Base-by-base conservation (phyloP, 805 yeast species). In the Nakazawaea laoshanensis region DNA sequence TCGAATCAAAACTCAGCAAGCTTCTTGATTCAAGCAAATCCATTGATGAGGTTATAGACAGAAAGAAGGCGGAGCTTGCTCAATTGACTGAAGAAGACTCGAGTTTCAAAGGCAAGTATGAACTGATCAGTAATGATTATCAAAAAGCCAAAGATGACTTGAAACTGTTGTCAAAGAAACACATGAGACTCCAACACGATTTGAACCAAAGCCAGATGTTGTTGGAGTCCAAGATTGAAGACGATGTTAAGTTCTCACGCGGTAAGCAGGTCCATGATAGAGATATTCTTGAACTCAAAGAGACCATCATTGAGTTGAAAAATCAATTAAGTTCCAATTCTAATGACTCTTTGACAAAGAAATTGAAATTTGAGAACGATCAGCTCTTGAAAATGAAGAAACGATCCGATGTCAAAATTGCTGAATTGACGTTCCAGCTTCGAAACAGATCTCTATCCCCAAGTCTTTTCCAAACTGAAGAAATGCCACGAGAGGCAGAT, bases 211-310 rank as follows among this genome's bases (percentile, higher is more conserved):
- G 69, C 6, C 59, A 56, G 27, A 54, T 55, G 4, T 42, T 68
- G 7, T 46, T 67, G 23, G 66, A 66, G 31, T 57, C 57, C 24
- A 63, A 58, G 36, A 57, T 59, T 20, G 48, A 53, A n/a, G 69
- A 62, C 34, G 70, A 63, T 36, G 52, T 60, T 22, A 55, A 55
- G 21, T 64, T 65, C 38, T 61, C 55, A 11, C 55, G 63, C 26
- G 77, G 71, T 4, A 67, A 60, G 39, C 67, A 59, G 38, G 50
- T 53, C 29, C 57, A 60, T 41, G 67, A 63, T 25, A 55, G 53
- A 19, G 67, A 61, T 19, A 43, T 70, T 4, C 44, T 52, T 12
- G 59, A 54, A 2, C 41, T 69, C 22, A 60, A 64, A 40, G 35
- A 40, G 4, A 36, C 44, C 1, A 37, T 57, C 4, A 40, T 42